These are phyloP conservation scores for Volvox carteri DNA, from an alignment of 163 green algal genomes.

Conservation along the genomic window DNA sequence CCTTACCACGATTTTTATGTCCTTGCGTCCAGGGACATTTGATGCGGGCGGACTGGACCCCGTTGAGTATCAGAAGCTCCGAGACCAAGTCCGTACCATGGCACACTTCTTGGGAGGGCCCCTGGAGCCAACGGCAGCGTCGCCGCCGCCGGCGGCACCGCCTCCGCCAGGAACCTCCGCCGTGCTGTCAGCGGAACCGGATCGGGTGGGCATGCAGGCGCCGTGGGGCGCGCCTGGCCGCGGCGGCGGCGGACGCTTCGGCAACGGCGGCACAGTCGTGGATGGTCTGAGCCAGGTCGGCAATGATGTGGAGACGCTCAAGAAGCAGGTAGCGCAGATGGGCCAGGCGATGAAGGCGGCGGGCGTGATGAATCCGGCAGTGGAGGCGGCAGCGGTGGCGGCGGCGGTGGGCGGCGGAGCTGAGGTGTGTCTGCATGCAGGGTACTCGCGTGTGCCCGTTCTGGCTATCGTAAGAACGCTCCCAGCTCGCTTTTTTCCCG, in stretches of 20 bases:
- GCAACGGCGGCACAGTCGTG: neutral
- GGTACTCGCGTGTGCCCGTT: too few relatives aligned
- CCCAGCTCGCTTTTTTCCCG: too few relatives aligned
- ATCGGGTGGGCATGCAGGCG: neutral
- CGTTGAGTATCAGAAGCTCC: slow-evolving; percentile 35
- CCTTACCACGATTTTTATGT: too few relatives aligned
- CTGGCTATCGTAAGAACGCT: too few relatives aligned
- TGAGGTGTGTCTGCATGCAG: neutral
- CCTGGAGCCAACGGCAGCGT: neutral
- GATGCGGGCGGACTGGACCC: slow-evolving; percentile 23
- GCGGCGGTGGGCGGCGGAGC: neutral
- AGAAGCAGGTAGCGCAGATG: slow-evolving; percentile 51
- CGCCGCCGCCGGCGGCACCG: neutral
- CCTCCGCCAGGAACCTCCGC: neutral
- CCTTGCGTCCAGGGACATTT: slow-evolving; percentile 17
- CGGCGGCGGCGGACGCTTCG: neutral
- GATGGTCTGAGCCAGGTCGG: slow-evolving; percentile 27
- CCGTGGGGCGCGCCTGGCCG: slow-evolving; percentile 4
- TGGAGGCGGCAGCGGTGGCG: neutral
- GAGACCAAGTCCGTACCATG: slow-evolving; percentile 42
- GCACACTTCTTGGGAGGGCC: slow-evolving; percentile 18
- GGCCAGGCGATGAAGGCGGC: slow-evolving; percentile 13
- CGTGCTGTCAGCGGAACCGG: neutral
- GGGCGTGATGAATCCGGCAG: neutral
- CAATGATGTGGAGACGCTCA: slow-evolving; percentile 26